A percentile compares a stretch with the other conserved stretches of the same genome.
phyloP scores from a whole-genome alignment of 148 eudicot species.

The Cornus florida region DNA sequence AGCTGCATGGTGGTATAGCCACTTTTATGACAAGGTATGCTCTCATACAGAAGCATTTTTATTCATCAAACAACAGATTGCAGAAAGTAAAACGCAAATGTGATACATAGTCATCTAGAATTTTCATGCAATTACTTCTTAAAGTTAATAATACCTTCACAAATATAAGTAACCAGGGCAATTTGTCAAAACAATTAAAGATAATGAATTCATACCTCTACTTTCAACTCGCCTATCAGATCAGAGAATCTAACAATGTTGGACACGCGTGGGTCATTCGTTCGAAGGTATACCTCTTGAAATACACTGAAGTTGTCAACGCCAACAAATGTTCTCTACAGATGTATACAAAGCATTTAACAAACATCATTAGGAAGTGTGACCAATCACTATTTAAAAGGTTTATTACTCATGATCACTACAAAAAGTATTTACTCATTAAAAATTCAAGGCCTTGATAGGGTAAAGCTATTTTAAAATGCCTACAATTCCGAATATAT shows the following conservation, averaged over 20 bases:
- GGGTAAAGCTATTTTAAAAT: neutral
- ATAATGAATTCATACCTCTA: conserved; percentile 59
- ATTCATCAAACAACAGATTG: neutral
- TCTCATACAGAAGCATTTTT: neutral
- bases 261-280: conserved; percentile 86
- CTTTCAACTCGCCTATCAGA: conserved; percentile 90
- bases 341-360: conserved; percentile 5
- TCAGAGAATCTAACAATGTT: conserved; percentile 92
- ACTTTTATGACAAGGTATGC: neutral
- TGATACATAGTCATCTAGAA: conserved; percentile 8
- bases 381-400: neutral
- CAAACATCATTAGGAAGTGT: neutral
- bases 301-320: conserved; percentile 89
- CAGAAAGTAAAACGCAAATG: neutral
- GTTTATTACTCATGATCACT: too few relatives aligned
- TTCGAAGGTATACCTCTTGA: conserved; percentile 81
- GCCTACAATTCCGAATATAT: neutral
- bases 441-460: neutral
- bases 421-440: neutral
- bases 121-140: neutral
- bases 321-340: conserved; percentile 93
- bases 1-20: neutral
- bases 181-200: neutral
- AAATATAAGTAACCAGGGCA: neutral
- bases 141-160: neutral